Conservation (phyloP, 164 flowering plant species). For the Cinnamomum chago region DNA sequence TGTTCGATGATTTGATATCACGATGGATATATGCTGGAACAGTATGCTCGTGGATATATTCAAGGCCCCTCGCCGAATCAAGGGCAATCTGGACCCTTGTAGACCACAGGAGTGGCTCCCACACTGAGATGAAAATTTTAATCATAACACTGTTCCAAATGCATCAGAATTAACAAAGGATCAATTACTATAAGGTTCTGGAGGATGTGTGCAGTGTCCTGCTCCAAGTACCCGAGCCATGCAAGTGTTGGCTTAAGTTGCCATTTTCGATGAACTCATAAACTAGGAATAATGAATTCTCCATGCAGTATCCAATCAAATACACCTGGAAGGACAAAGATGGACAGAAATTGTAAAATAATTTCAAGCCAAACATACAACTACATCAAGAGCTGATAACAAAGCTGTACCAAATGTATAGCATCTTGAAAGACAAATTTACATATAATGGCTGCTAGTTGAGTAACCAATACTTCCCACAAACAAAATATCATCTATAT, state of each 20-base stretch:
- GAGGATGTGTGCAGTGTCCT: not conserved
- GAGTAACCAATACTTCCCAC: not conserved
- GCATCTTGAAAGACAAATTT: not conserved
- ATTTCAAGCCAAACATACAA: not conserved
- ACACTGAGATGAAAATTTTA: constrained; percentile 30
- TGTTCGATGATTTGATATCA: constrained; percentile 92
- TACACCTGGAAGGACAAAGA: constrained; percentile 53
- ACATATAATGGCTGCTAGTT: not conserved
- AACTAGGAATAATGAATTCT: constrained; percentile 72
- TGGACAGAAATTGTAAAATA: not conserved
- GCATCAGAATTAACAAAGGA: not conserved
- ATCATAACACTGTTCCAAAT: not conserved
- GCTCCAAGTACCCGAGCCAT: constrained; percentile 48
- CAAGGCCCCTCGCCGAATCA: constrained; percentile 97
- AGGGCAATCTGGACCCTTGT: constrained; percentile 92
- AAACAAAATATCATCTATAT: too few relatives aligned
- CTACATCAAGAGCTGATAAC: not conserved
- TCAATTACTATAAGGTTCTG: not conserved
- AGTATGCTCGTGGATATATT: constrained; percentile 93
- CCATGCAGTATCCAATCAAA: constrained; percentile 84
- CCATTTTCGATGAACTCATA: constrained; percentile 92
- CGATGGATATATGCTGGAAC: constrained; percentile 94
- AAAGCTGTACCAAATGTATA: not conserved
- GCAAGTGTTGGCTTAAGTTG: constrained; percentile 77
- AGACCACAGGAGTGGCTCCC: constrained; percentile 72